Conservation (phyloP, 176 grass and related monocot species). For the Zizania latifolia region DNA sequence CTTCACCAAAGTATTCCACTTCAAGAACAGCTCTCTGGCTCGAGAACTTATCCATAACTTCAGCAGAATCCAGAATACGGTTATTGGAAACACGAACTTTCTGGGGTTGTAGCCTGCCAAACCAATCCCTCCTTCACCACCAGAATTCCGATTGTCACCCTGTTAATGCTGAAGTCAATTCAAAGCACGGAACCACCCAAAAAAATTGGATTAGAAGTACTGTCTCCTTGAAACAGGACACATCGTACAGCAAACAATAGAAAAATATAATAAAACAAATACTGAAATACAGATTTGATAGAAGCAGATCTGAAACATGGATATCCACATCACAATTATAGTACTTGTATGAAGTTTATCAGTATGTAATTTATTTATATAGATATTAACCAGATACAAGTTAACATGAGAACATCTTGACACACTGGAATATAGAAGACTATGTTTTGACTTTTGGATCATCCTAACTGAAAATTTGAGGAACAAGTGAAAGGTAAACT, state of each 20-base stretch:
- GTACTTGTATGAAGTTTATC: not conserved
- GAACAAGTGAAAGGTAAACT: not conserved
- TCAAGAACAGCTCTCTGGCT: conserved; percentile 43
- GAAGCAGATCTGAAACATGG: not conserved
- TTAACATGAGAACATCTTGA: not conserved
- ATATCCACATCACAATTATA: not conserved
- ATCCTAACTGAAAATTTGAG: not conserved
- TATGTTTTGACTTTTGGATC: not conserved
- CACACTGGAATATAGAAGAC: not conserved
- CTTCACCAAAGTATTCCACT: conserved; percentile 62
- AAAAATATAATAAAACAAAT: not conserved
- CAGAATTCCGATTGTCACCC: conserved; percentile 46
- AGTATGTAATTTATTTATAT: not conserved
- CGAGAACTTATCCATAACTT: conserved; percentile 55
- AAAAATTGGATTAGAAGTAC: conserved; percentile 55
- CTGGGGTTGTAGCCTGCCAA: conserved; percentile 44
- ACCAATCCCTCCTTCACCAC: conserved; percentile 56
- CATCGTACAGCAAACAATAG: not conserved
- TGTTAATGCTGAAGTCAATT: conserved; percentile 67
- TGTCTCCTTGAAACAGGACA: conserved; percentile 29
- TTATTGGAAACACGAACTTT: conserved; percentile 54
- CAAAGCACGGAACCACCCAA: conserved; percentile 55
- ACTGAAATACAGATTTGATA: not conserved
- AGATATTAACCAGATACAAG: not conserved
- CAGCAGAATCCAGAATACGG: conserved; percentile 49